phyloP scores from a whole-genome alignment of 306 rosid species.

The Argentina anserina region DNA sequence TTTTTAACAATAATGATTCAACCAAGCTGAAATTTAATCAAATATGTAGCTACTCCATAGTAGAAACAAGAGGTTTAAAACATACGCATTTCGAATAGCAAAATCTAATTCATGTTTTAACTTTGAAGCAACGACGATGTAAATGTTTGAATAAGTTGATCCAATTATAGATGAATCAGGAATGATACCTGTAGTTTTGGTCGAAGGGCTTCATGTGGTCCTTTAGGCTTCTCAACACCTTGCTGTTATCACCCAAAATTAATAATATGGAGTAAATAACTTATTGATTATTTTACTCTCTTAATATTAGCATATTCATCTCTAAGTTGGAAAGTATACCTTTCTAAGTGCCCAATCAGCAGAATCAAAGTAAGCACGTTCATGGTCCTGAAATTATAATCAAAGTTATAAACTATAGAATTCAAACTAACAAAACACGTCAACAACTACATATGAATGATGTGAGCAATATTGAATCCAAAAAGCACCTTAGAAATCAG shows the following conservation, averaged over 20 bases:
- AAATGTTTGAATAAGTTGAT: neutral
- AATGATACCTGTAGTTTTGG: conserved; percentile 78
- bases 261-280: conserved; percentile 6
- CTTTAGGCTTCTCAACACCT: conserved; percentile 94
- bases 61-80: no score
- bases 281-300: neutral
- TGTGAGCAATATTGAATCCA: neutral
- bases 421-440: neutral
- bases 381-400: conserved; percentile 71
- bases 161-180: neutral
- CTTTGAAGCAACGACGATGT: neutral
- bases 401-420: conserved; percentile 20
- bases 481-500: conserved; percentile 78
- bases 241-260: conserved; percentile 52
- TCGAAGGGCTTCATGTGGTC: conserved; percentile 95
- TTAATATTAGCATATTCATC: conserved; percentile 16
- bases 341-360: conserved; percentile 99
- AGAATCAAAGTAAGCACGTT: conserved; percentile 96
- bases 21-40: neutral
- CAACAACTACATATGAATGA: neutral
- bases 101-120: neutral
- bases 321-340: conserved; percentile 40
- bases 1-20: neutral
- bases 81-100: no score
- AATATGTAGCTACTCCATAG: no score